Evolutionary conservation across 306 rosid species (phyloP).

Genomic region (Mimosa pudica): DNA sequence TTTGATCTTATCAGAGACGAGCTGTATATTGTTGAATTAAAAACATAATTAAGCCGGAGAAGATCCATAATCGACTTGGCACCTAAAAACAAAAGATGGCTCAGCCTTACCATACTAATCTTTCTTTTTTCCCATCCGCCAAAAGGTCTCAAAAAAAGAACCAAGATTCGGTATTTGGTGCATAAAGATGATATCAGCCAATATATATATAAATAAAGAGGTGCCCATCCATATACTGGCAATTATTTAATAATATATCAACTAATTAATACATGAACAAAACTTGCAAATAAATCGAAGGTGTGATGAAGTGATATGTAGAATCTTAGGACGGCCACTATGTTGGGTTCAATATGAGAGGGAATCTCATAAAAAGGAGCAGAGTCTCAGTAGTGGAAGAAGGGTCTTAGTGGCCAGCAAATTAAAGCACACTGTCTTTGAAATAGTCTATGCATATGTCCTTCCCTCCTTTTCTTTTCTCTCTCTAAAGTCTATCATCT

Average conservation of each 20-base stretch:
- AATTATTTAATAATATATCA: neutral
- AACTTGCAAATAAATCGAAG: neutral
- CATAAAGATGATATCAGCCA: conserved; percentile 34
- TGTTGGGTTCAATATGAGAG: conserved; percentile 45
- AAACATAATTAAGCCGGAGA: conserved; percentile 19
- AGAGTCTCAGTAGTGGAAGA: conserved; percentile 45
- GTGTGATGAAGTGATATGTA: conserved; percentile 35
- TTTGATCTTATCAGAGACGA: conserved; percentile 21
- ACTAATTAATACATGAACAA: neutral
- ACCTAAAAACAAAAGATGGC: neutral
- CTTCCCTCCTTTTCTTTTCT: neutral
- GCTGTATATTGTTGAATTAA: conserved; percentile 28
- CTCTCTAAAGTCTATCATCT: conserved; percentile 37
- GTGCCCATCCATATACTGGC: conserved; percentile 12
- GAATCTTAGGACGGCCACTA: conserved; percentile 82
- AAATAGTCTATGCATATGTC: conserved; percentile 25
- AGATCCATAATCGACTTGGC: conserved; percentile 1
- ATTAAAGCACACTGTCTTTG: conserved; percentile 38
- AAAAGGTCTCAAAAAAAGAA: conserved; percentile 25
- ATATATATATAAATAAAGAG: conserved; percentile 11
- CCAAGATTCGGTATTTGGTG: conserved; percentile 38
- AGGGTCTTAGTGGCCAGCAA: conserved; percentile 70
- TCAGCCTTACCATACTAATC: neutral
- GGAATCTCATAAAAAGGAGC: conserved; percentile 74
- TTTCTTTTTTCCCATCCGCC: conserved; percentile 4